Base-by-base conservation (phyloP, 2,329 filamentous ascomycete genomes). In the Corniculantispora saksenae region DNA sequence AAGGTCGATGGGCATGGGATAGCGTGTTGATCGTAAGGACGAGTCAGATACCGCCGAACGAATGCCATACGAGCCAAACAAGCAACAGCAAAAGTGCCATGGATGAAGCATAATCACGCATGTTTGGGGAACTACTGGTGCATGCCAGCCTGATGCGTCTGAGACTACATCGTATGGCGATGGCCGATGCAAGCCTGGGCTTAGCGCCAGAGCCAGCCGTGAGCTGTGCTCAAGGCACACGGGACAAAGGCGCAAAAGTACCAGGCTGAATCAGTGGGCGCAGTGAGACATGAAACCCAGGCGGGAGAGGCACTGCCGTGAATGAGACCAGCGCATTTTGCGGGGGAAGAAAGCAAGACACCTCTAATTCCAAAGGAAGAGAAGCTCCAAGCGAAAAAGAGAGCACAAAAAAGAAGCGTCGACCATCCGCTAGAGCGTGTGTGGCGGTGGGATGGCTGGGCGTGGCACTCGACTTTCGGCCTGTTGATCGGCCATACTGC, bases 361-460 rank as follows among this genome's bases (percentile, higher is more conserved):
- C 23, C 21, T 23, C 17, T 43, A 47, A 27, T 27, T 21, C n/a
- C 25, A 17, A 43, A 45, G 38, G 19, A n/a, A 58, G 8, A 58
- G 45, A 40, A 29, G 32, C 27, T 21, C 23, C 59, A 53, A 53
- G 23, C 17, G 27, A 35, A 47, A 5, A 32, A 32, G 32, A 54
- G 25, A 47, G 10, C 50, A 32, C 32, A 32, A 3, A 29, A 7
- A 3, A n/a, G 25, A 43, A 62, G 40, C 60, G 40, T 62, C 32
- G 40, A 55, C 60, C 50, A 62, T n/a, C 60, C n/a, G 8, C n/a
- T 40, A 62, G 38, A 47, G 32, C n/a, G 9, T 25, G 27, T 61
- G 29, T 51, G 58, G 45, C 50, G 50, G 48, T 54, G 48, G 38
- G 35, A 45, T 61, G 12, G 48, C 50, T 17, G 17, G 35, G n/a